Base-by-base conservation (phyloP, 495 filamentous ascomycete genomes). In the Aspergillus bertholletiae region DNA sequence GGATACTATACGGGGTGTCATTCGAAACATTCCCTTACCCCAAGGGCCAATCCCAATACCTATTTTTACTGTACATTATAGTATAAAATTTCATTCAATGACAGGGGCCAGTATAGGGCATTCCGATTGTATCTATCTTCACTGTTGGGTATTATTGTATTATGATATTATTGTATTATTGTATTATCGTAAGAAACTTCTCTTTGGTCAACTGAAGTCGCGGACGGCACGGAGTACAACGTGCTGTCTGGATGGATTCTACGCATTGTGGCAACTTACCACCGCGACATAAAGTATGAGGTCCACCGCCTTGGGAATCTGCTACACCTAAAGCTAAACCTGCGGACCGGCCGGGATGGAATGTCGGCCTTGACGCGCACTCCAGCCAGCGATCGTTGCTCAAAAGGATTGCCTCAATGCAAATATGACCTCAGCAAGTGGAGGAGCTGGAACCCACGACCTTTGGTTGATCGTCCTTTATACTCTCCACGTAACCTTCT, bases 301-400 rank as follows among this genome's bases (percentile, higher is more conserved):
- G 17, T 13, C 37, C 37, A 40, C 37, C 37, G 37, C 15, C 18
- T n/a, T 40, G 37, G 15, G 37, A 2, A 17, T 40, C 18, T 40
- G n/a, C 18, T 40, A 13, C 17, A 20, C 20, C 30, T 30, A 43
- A 46, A n/a, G 43, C 47, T 48, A 48, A 45, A 48, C 12, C 24
- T 28, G 46, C 51, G 34, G 50, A 49, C 30, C 45, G 28, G 9
- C 35, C 37, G 17, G 40, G 41, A 34, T 13, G 35, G 24, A 28
- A 21, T 50, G 7, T 23, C 8, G 15, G 51, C 11, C 28, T 41
- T 48, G 56, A 63, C 60, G 60, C 60, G 56, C 57, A 59, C 46
- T 32, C 50, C 40, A 37, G 24, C 34, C 49, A 57, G 56, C 60
- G 60, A 63, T 63, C 56, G 21, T 56, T 59, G 40, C 53, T 51